phyloP scores from a whole-genome alignment of 305 asterid genomes.

The Stenogyne calaminthoides region DNA sequence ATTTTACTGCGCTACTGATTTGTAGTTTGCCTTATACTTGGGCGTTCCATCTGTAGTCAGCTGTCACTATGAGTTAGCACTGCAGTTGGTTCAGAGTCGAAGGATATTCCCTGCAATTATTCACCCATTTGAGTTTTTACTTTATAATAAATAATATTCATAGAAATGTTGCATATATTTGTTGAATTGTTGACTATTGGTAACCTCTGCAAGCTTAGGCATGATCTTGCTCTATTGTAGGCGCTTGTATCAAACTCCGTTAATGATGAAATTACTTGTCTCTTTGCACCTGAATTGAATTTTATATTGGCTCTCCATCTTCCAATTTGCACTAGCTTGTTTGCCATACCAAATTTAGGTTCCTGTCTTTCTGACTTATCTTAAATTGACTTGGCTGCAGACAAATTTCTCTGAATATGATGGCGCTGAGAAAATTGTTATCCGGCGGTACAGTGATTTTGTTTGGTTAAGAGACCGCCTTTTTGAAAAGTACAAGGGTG shows the following conservation, averaged over 20 bases:
- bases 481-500: slow-evolving; percentile 90
- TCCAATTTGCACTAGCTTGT: slow-evolving; percentile 6
- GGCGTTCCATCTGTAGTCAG: slow-evolving; percentile 7
- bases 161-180: neutral
- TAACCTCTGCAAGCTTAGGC: neutral
- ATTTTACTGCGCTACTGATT: slow-evolving; percentile 16
- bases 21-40: slow-evolving; percentile 19
- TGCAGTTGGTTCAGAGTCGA: slow-evolving; percentile 15
- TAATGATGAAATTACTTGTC: slow-evolving; percentile 1
- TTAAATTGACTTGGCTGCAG: slow-evolving; percentile 48
- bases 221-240: slow-evolving; percentile 6
- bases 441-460: slow-evolving; percentile 92
- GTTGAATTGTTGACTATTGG: neutral
- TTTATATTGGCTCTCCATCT: slow-evolving; percentile 9
- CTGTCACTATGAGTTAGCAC: slow-evolving; percentile 18
- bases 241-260: neutral
- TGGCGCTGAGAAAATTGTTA: slow-evolving; percentile 91
- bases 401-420: slow-evolving; percentile 87
- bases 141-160: neutral
- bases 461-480: slow-evolving; percentile 94
- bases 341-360: neutral
- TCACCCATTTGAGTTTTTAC: neutral
- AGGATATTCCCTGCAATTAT: neutral
- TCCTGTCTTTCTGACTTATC: slow-evolving; percentile 3
- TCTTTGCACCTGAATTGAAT: slow-evolving; percentile 12